phyloP scores from a whole-genome alignment of 2,329 filamentous ascomycete species.

The Clonostachys solani region DNA sequence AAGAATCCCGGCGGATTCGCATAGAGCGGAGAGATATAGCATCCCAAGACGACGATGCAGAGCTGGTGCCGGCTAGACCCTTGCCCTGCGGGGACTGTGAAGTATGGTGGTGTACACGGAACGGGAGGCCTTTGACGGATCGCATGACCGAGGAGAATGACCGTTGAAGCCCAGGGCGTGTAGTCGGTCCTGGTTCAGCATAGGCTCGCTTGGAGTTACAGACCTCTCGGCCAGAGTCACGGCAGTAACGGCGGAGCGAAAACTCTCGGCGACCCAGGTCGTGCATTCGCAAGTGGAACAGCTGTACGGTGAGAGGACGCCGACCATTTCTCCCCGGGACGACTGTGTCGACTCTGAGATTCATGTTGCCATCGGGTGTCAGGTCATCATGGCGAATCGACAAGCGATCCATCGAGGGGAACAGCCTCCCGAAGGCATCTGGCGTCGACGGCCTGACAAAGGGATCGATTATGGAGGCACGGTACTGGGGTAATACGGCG shows the following conservation, averaged over 20 bases:
- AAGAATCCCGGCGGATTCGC: slow-evolving; percentile 4
- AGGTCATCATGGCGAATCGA: slow-evolving; percentile 87
- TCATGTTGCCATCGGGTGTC: slow-evolving; percentile 93
- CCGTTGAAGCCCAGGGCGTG: slow-evolving; percentile 33
- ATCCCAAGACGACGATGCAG: slow-evolving; percentile 2
- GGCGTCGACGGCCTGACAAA: slow-evolving; percentile 75
- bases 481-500: slow-evolving; percentile 49
- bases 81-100: slow-evolving; percentile 4
- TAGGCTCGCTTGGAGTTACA: slow-evolving; percentile 76
- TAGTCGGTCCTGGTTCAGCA: slow-evolving; percentile 10
- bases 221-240: slow-evolving; percentile 88
- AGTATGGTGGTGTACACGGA: slow-evolving; percentile 14
- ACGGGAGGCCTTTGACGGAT: slow-evolving; percentile 27
- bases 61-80: slow-evolving; percentile 2
- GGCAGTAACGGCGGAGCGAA: slow-evolving; percentile 85
- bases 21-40: slow-evolving; percentile 5
- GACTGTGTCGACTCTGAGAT: slow-evolving; percentile 81
- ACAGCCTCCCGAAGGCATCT: slow-evolving; percentile 76
- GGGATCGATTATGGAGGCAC: slow-evolving; percentile 52
- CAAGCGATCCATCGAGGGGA: slow-evolving; percentile 78
- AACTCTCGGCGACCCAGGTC: slow-evolving; percentile 84
- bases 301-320: slow-evolving; percentile 63
- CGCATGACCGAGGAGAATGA: slow-evolving; percentile 47
- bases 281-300: slow-evolving; percentile 95
- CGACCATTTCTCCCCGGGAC: slow-evolving; percentile 45